Base-by-base conservation (phyloP, 352 stramenopile genomes). In the Pythium brachiatum region DNA sequence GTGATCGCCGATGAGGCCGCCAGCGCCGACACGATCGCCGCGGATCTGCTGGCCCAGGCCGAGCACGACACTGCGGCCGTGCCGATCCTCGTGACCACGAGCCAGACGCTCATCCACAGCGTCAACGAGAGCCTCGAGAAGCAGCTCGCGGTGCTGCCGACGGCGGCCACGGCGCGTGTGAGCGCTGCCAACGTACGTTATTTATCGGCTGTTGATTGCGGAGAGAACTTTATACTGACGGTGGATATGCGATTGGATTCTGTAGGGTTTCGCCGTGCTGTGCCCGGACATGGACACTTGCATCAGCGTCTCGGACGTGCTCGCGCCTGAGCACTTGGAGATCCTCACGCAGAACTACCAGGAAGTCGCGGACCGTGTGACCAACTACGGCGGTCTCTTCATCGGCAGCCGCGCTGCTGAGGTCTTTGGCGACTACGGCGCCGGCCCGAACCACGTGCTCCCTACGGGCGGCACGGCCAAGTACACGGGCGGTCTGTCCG, bases 371-470 rank as follows among this genome's bases (percentile, higher is more conserved):
- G 62, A 89, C 34, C 67, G 82, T 53, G 75, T 93, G 7, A 74
- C 60, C n/a, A 89, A 95, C 66, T 93, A 89, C 62, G 79, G 81
- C 34, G 97, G 95, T 3, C 77, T 99, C 11, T 99, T 99, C 71
- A 88, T 99, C 56, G 97, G 97, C 20, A 70, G 82, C 18, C 81
- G 96, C 59, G 94, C 96, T 0, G 96, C 97, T 3, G 97, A 99
- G 54, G 85, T 94, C 1, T 92, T 99, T 58, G 97, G 97, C 56
- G 97, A 99, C 80, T 99, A 99, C 69, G 97, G 96, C 34, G 96
- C 95, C 18, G 97, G 97, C n/a, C 97, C 97, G 11, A 99, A 99
- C 79, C 97, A 99, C 73, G 98, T 98, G 29, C 83, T 99, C 11
- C 97, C 97, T 13, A 99, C 97, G 0, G 95, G 94, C 46, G 97